These are phyloP conservation scores for Yarrowia sp. DNA, from an alignment of 805 yeast genomes.

Conservation along the genomic window DNA sequence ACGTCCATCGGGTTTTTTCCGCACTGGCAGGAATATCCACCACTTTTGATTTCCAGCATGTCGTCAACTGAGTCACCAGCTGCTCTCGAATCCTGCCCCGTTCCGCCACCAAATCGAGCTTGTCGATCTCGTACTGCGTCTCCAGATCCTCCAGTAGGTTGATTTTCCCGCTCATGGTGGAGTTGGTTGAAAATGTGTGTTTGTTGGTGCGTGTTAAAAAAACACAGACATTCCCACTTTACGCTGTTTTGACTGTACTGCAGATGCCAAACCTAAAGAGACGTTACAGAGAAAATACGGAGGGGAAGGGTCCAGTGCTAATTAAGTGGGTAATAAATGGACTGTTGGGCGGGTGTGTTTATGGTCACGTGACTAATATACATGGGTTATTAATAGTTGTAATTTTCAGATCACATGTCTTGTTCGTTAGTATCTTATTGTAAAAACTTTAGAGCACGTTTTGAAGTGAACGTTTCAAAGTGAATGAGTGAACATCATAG, in stretches of 20 bases:
- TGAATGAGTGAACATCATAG: too few species aligned
- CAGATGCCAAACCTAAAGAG: neutral
- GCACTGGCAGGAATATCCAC: neutral
- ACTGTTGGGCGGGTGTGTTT: too few species aligned
- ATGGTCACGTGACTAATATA: too few species aligned
- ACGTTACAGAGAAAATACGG: too few species aligned
- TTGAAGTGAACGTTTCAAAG: too few species aligned
- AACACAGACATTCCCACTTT: neutral
- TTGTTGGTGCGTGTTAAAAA: neutral
- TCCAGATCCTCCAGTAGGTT: conserved; percentile 16
- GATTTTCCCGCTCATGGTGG: neutral
- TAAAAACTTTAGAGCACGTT: too few species aligned
- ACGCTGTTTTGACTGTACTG: neutral
- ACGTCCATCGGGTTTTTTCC: neutral
- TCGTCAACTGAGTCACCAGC: conserved; percentile 2
- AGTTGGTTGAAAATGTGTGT: neutral
- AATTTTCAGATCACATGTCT: too few species aligned
- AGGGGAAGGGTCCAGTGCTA: too few species aligned
- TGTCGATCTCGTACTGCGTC: conserved; percentile 24
- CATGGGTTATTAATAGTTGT: too few species aligned
- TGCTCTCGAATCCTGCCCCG: neutral
- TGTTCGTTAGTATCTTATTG: too few species aligned
- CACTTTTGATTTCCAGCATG: neutral
- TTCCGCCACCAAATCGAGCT: conserved; percentile 3
- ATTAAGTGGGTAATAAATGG: too few species aligned